These are phyloP conservation scores for Triangularia verruculosa DNA, from an alignment of 2,329 filamentous ascomycete species.

Conservation along the genomic window DNA sequence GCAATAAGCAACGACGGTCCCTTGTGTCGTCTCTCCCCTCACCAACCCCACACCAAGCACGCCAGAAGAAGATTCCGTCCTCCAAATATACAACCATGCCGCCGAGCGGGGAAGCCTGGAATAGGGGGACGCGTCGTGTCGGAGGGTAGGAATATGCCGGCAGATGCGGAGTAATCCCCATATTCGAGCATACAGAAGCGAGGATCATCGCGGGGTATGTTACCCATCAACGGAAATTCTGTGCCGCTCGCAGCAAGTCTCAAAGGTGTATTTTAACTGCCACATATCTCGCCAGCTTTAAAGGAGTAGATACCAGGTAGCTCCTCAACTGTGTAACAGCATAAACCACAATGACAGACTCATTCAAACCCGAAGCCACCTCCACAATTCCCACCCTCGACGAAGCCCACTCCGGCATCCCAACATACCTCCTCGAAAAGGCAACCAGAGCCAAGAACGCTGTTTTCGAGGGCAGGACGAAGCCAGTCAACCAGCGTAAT, in stretches of 20 bases:
- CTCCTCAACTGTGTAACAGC: not conserved
- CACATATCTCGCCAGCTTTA: not conserved
- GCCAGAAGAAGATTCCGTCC: not conserved
- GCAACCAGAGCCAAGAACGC: slow-evolving; percentile 35
- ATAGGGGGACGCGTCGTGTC: not conserved
- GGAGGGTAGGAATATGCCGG: not conserved
- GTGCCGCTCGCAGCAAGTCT: not conserved
- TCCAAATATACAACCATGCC: not conserved
- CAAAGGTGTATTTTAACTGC: not conserved
- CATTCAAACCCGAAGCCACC: slow-evolving; percentile 27
- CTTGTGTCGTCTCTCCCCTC: not conserved
- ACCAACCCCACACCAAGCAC: not conserved
- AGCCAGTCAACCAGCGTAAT: slow-evolving; percentile 30
- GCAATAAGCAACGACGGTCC: not conserved
- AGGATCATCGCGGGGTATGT: not conserved
- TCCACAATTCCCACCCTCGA: slow-evolving; percentile 36
- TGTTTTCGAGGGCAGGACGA: slow-evolving; percentile 36
- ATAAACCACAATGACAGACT: not conserved
- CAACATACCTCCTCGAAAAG: slow-evolving; percentile 37
- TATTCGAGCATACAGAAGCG: not conserved
- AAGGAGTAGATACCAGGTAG: not conserved
- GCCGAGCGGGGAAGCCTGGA: not conserved
- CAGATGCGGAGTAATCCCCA: not conserved
- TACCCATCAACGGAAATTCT: not conserved
- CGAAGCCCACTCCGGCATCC: slow-evolving; percentile 40